A percentile compares a stretch with the other conserved stretches of the same genome.
Evolutionary conservation across 805 yeast genomes (phyloP).

Genomic region (Yamadazyma tumulicola): DNA sequence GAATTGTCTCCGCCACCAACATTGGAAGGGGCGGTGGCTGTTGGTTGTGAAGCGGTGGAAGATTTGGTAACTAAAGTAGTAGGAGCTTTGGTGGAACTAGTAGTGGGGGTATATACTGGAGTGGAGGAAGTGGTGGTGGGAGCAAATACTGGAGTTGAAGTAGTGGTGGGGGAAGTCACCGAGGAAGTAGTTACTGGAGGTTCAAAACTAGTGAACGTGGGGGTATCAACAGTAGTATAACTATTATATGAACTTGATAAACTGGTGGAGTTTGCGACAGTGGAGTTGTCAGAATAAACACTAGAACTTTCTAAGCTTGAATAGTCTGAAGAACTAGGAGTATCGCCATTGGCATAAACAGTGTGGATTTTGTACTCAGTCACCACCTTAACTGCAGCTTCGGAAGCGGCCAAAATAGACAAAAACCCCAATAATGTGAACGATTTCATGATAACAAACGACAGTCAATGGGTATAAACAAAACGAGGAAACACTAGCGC

Average conservation of each 20-base stretch:
- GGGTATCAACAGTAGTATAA: constrained; percentile 1
- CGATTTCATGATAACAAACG: constrained; percentile 18
- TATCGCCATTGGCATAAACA: constrained; percentile 12
- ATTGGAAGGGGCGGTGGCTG: constrained; percentile 8
- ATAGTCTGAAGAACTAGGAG: constrained; percentile 13
- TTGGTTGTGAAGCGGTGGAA: constrained; percentile 11
- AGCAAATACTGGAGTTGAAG: constrained; percentile 3
- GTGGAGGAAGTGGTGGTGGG: constrained; percentile 14
- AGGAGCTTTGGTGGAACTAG: constrained; percentile 10
- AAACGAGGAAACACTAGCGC: too few species aligned
- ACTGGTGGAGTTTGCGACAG: neutral
- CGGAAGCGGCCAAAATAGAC: constrained; percentile 12
- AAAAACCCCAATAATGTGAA: constrained; percentile 16
- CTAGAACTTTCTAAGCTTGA: constrained; percentile 4
- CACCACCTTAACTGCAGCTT: constrained; percentile 10
- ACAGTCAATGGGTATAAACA: constrained; percentile 7
- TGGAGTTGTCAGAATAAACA: constrained; percentile 13
- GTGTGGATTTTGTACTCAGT: constrained; percentile 12
- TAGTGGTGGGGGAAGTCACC: constrained; percentile 12
- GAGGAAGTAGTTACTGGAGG: constrained; percentile 14
- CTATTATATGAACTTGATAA: constrained; percentile 1
- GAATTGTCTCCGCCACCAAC: constrained; percentile 15
- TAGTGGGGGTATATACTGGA: constrained; percentile 6
- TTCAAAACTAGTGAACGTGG: constrained; percentile 11
- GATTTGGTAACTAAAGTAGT: constrained; percentile 13